Base-by-base conservation (phyloP, 2,329 filamentous ascomycete species). In the Penicillium janthinellum region DNA sequence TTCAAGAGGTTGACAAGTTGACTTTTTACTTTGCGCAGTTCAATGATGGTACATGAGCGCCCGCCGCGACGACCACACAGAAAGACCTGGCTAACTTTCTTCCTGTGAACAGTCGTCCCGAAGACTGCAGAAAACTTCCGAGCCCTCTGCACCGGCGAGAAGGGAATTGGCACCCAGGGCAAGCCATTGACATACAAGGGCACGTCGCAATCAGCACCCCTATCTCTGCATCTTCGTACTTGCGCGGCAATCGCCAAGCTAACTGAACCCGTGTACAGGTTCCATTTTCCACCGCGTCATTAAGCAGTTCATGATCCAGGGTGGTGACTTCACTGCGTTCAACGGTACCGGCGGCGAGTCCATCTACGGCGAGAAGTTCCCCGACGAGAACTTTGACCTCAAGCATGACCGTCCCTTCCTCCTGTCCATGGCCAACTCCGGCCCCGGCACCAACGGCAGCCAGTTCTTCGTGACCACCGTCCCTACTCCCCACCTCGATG, bases 381-480 rank as follows among this genome's bases (percentile, higher is more conserved):
- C 91, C 70, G 94, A 99, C 71, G 94, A 99, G 84, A 96, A 96
- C 77, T 98, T 99, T 73, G 85, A 91, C 56, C 81, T 89, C 73
- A 93, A 96, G 84, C 95, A 99, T 75, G 91, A 96, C 70, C 90
- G 89, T 71, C 93, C 95, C 1, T 97, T 97, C 82, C 82, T 98
- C 66, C 84, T 99, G 63, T 96, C 91, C 75, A 99, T 99, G 95
- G 95, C 95, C 71, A 99, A 99, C 75, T 94, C 95, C 65, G 95
- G 95, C 49, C 91, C 92, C 48, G 91, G 89, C 70, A 96, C 95
- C 76, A 99, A 99, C 76, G 95, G 95, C 72, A 96, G 91, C 53
- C 95, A 99, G 74, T 99, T 99, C 86, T 99, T 99, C 85, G 83
- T 98, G 70, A 99, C 95, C 51, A 98, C 95, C 15, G 91, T 96